Base-by-base conservation (phyloP, 2,329 filamentous ascomycete species). In the Lachnellula occidentalis region DNA sequence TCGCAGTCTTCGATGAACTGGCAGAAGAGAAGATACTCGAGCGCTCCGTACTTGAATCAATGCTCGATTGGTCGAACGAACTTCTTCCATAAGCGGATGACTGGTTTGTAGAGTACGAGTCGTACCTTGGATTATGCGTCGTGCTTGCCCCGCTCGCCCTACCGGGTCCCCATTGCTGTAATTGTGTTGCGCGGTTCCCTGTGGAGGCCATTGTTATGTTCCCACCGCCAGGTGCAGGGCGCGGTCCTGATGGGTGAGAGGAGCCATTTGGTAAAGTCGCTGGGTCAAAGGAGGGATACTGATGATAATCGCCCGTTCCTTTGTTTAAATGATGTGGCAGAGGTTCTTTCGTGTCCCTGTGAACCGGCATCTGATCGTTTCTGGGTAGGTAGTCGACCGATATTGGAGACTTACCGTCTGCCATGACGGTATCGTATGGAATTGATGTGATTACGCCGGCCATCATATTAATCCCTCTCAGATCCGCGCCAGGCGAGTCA, bases 361-460 rank as follows among this genome's bases (percentile, higher is more conserved):
- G 80, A 53, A 77, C 72, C 21, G 82, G 76, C 63, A 78, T 71
- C 67, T 87, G 83, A 58, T 89, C 85, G 54, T 79, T 73, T 67
- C 82, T 82, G 48, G 87, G 85, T 43, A 90, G 75, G 67, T 88
- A 88, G 45, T 95, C 88, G 66, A 89, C 78, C 39, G 86, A 74
- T 55, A 90, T 80, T 5, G 90, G 87, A 22, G 85, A 86, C 67
- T 82, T 83, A 48, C 79, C 80, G 69, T 88, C 87, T 52, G 80
- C 70, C 49, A 79, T 70, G 31, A 86, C 77, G 65, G 76, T 83
- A 64, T 95, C 89, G 75, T 95, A 95, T 34, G 92, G 90, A 61
- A 96, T 92, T 27, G 89, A 87, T 34, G 90, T 90, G 67, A 96
- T 90, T 55, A 92, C 83, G 55, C 90, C 91, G 34, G 90, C 86